These are phyloP conservation scores for Cyberlindnera suaveolens DNA, from an alignment of 805 yeast species.

Conservation along the genomic window DNA sequence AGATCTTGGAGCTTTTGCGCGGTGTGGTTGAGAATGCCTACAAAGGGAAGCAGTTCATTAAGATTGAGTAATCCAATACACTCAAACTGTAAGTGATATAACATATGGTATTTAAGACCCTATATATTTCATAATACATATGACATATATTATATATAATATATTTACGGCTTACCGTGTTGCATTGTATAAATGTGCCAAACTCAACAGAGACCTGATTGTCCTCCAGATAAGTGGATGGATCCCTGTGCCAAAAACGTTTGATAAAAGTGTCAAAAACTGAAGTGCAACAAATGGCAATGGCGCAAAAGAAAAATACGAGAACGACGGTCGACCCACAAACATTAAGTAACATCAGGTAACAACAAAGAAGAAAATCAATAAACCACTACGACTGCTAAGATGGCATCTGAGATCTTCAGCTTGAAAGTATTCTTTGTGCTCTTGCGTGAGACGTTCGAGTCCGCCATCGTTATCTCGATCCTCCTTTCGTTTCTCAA, in stretches of 20 bases:
- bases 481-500: conserved; percentile 86
- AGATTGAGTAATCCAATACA: conserved; percentile 15
- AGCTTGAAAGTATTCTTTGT: conserved; percentile 67
- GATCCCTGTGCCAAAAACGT: too few species aligned
- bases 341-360: neutral
- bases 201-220: too few species aligned
- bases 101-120: too few species aligned
- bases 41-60: conserved; percentile 42
- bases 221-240: too few species aligned
- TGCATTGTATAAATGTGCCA: too few species aligned
- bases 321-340: neutral
- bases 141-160: too few species aligned
- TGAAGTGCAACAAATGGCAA: too few species aligned
- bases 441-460: conserved; percentile 88
- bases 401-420: conserved; percentile 18
- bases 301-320: too few species aligned
- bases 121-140: too few species aligned
- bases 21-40: conserved; percentile 31
- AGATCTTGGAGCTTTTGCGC: conserved; percentile 29
- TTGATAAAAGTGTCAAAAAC: too few species aligned
- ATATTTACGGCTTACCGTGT: too few species aligned
- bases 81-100: too few species aligned
- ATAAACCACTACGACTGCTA: conserved; percentile 8
- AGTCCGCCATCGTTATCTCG: conserved; percentile 87
- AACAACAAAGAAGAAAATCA: neutral